phyloP scores from a whole-genome alignment of 495 filamentous ascomycete genomes.

The Penicillium nucicola region DNA sequence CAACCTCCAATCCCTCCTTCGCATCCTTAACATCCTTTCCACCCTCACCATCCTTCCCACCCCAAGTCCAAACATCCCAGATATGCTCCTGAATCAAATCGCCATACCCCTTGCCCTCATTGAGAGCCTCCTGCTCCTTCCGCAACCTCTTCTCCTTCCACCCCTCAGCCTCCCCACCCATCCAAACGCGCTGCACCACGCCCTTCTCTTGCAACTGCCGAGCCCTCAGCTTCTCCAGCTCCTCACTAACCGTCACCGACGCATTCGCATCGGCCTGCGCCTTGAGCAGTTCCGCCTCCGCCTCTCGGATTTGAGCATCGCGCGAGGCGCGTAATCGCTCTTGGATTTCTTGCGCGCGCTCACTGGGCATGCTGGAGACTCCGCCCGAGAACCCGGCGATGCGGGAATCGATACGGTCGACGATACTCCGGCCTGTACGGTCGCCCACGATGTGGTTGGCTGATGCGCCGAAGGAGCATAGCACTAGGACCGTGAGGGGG shows the following conservation, averaged over 20 bases:
- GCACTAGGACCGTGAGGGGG: conserved; percentile 56
- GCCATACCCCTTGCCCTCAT: conserved; percentile 76
- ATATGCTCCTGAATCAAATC: conserved; percentile 82
- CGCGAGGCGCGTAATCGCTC: conserved; percentile 34
- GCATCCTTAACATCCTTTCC: conserved; percentile 15
- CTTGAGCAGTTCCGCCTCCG: conserved; percentile 19
- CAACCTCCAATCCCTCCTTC: conserved; percentile 10
- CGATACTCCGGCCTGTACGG: conserved; percentile 51
- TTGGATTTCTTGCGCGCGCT: conserved; percentile 53
- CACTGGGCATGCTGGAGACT: conserved; percentile 45
- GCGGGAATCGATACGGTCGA: conserved; percentile 41
- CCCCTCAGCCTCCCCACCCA: conserved; percentile 58
- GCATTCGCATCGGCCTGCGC: conserved; percentile 25
- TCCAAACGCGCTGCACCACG: conserved; percentile 57
- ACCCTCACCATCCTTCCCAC: conserved; percentile 29
- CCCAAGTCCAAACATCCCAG: conserved; percentile 74
- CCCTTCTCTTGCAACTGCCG: conserved; percentile 34
- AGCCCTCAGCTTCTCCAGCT: conserved; percentile 41
- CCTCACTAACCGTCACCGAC: conserved; percentile 17
- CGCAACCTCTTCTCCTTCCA: conserved; percentile 71
- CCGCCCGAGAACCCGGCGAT: conserved; percentile 15
- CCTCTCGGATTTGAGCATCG: conserved; percentile 23
- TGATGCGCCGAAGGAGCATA: conserved; percentile 54
- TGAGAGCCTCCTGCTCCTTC: conserved; percentile 69
- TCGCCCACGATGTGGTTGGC: conserved; percentile 60